A percentile compares a stretch with the other conserved stretches of the same genome.
These are phyloP conservation scores for Microbotryomycetes sp. DNA, from an alignment of 1,284 basidiomycete species.

Conservation along the genomic window DNA sequence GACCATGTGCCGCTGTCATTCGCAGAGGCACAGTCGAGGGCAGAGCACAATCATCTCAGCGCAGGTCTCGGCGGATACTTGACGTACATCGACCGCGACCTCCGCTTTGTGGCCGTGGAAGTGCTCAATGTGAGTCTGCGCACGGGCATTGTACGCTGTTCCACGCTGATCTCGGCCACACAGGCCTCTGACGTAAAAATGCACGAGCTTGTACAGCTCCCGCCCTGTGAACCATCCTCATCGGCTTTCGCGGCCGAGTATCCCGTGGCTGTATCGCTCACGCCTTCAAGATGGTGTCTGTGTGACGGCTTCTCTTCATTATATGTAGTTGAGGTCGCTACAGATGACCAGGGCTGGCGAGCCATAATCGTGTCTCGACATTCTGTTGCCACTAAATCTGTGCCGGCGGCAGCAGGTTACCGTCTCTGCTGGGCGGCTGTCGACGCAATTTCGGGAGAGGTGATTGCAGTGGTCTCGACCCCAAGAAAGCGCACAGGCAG, in stretches of 20 bases:
- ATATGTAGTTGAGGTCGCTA: conserved; percentile 37
- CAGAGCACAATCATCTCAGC: conserved; percentile 73
- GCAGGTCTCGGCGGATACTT: conserved; percentile 47
- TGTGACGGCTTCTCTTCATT: conserved; percentile 65
- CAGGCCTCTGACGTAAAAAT: conserved; percentile 52
- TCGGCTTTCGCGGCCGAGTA: conserved; percentile 55
- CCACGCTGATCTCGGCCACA: conserved; percentile 40
- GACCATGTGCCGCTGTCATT: conserved; percentile 50
- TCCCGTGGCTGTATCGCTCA: conserved; percentile 60
- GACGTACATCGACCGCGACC: conserved; percentile 64
- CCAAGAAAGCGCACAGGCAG: no score
- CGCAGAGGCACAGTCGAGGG: conserved; percentile 71
- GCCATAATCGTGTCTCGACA: conserved; percentile 37
- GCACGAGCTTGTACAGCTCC: conserved; percentile 54
- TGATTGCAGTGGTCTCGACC: no score
- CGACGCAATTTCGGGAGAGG: no score
- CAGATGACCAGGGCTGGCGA: conserved; percentile 25
- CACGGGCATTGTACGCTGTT: conserved; percentile 28
- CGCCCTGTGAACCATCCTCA: conserved; percentile 43
- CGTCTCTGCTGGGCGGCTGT: no score
- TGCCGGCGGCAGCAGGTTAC: no score
- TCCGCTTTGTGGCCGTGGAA: conserved; percentile 55
- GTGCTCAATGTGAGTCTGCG: conserved; percentile 49
- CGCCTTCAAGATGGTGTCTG: conserved; percentile 51
- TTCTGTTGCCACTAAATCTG: no score